Evolutionary conservation across 495 filamentous ascomycete genomes (phyloP).

Genomic region (Parmelia sp.): DNA sequence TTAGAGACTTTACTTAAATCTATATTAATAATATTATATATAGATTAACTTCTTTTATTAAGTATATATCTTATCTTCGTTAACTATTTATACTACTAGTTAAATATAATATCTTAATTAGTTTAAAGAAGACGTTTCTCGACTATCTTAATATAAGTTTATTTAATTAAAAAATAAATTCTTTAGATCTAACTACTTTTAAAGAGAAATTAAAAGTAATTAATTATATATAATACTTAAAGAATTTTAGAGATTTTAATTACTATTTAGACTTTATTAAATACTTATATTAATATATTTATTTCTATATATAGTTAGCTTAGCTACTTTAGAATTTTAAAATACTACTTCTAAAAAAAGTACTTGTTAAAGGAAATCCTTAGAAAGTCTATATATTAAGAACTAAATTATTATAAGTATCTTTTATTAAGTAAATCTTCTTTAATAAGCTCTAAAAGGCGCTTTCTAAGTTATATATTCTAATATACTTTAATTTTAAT

Average conservation of each 20-base stretch:
- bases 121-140: slow-evolving; percentile 4
- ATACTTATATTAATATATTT: not conserved
- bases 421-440: not conserved
- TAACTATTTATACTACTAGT: slow-evolving; percentile 4
- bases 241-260: too few relatives aligned
- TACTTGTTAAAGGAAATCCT: not conserved
- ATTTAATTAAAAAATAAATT: slow-evolving; percentile 1
- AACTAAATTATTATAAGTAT: not conserved
- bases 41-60: not conserved
- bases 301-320: not conserved
- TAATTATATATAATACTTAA: too few relatives aligned
- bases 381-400: not conserved
- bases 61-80: not conserved
- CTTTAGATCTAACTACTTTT: not conserved
- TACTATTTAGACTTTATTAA: not conserved
- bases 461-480: not conserved
- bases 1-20: too few relatives aligned
- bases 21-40: slow-evolving; percentile 19
- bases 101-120: slow-evolving; percentile 9
- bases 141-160: slow-evolving; percentile 7
- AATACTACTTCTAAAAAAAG: not conserved
- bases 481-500: too few relatives aligned
- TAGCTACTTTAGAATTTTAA: slow-evolving; percentile 2
- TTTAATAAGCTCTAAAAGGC: not conserved
- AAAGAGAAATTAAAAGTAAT: too few relatives aligned